phyloP scores from a whole-genome alignment of 2,329 filamentous ascomycete species.

The Calonectria pseudoreteaudii region DNA sequence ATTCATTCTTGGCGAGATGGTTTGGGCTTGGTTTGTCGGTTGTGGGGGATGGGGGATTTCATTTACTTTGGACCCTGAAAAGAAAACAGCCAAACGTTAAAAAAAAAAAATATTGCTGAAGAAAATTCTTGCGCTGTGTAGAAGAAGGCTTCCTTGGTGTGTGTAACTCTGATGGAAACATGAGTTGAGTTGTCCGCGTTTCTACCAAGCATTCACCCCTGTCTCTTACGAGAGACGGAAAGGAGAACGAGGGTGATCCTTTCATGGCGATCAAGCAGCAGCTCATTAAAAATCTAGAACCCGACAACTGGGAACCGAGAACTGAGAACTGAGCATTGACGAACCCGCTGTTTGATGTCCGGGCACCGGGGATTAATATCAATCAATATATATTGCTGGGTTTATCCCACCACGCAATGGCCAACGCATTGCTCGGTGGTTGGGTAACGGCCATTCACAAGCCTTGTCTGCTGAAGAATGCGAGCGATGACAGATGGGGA shows the following conservation, averaged over 20 bases:
- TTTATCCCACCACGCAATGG: constrained; percentile 10
- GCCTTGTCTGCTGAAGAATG: not conserved
- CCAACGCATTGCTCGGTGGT: not conserved
- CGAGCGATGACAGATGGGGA: not conserved
- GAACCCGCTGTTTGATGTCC: not conserved
- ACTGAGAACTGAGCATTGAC: not conserved
- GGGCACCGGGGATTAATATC: not conserved
- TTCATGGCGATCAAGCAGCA: constrained; percentile 16
- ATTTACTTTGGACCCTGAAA: constrained; percentile 10
- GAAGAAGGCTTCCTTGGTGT: not conserved
- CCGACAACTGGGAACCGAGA: constrained; percentile 9
- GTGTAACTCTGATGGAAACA: not conserved
- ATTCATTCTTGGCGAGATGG: not conserved
- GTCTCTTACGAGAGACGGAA: not conserved
- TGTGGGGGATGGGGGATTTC: constrained; percentile 9
- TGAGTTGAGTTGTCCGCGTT: not conserved
- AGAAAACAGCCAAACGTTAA: not conserved
- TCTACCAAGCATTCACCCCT: not conserved
- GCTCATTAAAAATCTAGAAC: not conserved
- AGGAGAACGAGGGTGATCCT: not conserved
- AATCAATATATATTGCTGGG: not conserved
- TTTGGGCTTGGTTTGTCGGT: not conserved
- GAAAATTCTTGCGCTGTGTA: not conserved
- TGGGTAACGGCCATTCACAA: not conserved
- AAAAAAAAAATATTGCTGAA: not conserved